phyloP scores from a whole-genome alignment of 176 grass and related monocot genomes.

The Triticum turgidum region DNA sequence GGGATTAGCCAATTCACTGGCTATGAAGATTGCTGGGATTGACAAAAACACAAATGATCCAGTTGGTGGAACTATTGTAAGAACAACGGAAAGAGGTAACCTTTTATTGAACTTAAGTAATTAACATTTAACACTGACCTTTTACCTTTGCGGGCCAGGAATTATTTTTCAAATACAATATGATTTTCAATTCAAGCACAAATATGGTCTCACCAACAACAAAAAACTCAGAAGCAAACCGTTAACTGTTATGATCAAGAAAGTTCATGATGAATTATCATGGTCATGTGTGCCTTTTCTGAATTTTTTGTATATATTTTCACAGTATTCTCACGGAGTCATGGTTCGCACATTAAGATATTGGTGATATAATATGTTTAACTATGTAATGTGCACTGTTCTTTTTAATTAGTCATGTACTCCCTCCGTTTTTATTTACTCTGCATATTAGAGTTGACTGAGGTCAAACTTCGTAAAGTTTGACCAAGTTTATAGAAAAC shows the following conservation, averaged over 20 bases:
- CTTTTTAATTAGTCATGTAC: not conserved
- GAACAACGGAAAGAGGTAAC: conserved; percentile 68
- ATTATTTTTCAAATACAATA: not conserved
- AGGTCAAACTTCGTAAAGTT: too few species aligned
- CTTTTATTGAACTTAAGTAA: not conserved
- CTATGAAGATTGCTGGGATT: conserved; percentile 75
- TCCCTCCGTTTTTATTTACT: too few species aligned
- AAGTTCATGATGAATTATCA: not conserved
- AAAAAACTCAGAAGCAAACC: not conserved
- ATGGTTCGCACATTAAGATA: not conserved
- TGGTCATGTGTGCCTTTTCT: not conserved
- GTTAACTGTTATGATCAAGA: not conserved
- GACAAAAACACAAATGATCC: conserved; percentile 52
- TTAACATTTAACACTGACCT: not conserved
- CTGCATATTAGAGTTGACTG: too few species aligned
- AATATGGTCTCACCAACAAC: not conserved
- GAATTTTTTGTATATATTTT: not conserved
- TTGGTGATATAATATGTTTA: too few species aligned
- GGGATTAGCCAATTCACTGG: conserved; percentile 83
- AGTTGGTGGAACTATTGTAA: conserved; percentile 73
- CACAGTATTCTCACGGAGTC: not conserved
- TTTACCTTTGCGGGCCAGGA: not conserved
- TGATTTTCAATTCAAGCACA: not conserved
- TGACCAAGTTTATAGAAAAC: too few species aligned
- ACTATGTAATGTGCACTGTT: not conserved